Base-by-base conservation (phyloP, 1,139 yeast genomes). In the Candida tunisiensis region DNA sequence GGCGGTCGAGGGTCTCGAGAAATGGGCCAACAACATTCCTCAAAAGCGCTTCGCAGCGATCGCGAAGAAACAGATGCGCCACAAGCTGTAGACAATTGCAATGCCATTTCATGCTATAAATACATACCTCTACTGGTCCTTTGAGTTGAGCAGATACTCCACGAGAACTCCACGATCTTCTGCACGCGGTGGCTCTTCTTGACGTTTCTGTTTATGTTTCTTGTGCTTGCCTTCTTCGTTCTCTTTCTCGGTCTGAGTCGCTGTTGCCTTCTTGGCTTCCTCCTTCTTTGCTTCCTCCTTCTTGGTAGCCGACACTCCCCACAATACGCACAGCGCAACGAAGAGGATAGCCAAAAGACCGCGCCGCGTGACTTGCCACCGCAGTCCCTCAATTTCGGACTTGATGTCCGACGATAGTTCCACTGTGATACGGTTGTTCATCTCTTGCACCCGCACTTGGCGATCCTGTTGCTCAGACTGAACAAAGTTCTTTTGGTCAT, bases 361-460 rank as follows among this genome's bases (percentile, higher is more conserved):
- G 51, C 92, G 69, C 32, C 95, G 62, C 4, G 95, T 83, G 25
- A 88, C 70, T 47, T 82, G 85, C 98, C 98, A 88, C 42, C 96
- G 61, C 36, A 85, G 61, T 34, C 74, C 70, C 50, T 88, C 98
- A 34, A 83, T 78, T 34, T 82, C 92, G 0, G 88, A 74, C 45
- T 82, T 70, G 51, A 83, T 66, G 12, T 79, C 88, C 21, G 92
- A 73, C 33, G 74, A 70, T 38, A 88, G 64, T 39, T 78, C 82
- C 5, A 92, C 79, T 14, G 82, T 69, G 33, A 88, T 85, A 41
- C 80, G 74, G 51, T 83, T 85, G 39, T 79, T 75, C 26, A 91
- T 65, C 43, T 80, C 94, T 44, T 82, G 93, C 31, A 83, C 71
- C 38, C 68, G 63, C 37, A 80, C 56, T 41, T 74, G 73, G 22